Evolutionary conservation across 768 basidiomycete genomes (phyloP).

Genomic region (Crucibulum laeve): DNA sequence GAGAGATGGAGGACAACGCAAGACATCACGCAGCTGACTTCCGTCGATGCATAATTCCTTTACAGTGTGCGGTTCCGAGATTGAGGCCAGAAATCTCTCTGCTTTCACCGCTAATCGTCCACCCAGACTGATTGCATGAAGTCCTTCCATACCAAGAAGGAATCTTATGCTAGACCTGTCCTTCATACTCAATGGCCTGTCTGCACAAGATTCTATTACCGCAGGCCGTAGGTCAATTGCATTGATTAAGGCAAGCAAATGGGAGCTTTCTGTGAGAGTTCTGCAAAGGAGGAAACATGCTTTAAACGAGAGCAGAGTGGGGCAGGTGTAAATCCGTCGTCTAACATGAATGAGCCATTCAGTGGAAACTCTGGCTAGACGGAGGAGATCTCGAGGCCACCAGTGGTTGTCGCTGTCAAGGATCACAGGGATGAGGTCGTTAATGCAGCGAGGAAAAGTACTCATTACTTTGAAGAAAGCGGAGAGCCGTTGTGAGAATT

Average conservation of each 20-base stretch:
- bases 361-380: slow-evolving; percentile 45
- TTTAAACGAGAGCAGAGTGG: slow-evolving; percentile 34
- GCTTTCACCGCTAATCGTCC: slow-evolving; percentile 42
- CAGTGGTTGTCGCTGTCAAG: slow-evolving; percentile 45
- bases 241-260: slow-evolving; percentile 29
- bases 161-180: slow-evolving; percentile 33
- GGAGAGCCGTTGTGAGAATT: too few species aligned
- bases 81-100: slow-evolving; percentile 40
- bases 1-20: slow-evolving; percentile 31
- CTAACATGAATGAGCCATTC: slow-evolving; percentile 41
- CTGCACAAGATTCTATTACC: slow-evolving; percentile 5
- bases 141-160: slow-evolving; percentile 36
- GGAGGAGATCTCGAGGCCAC: slow-evolving; percentile 49
- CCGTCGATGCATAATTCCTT: too few species aligned
- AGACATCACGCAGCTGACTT: slow-evolving; percentile 19
- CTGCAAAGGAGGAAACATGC: slow-evolving; percentile 37
- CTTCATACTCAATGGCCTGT: slow-evolving; percentile 13
- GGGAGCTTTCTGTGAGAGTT: slow-evolving; percentile 32
- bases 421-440: slow-evolving; percentile 50
- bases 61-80: slow-evolving; percentile 38
- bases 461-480: not conserved
- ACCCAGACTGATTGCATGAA: slow-evolving; percentile 40
- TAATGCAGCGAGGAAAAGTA: slow-evolving; percentile 26
- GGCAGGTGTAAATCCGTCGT: slow-evolving; percentile 40
- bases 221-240: slow-evolving; percentile 38